Conservation (phyloP, 192 early-diverging fungal species). For the Coemansia sp. region DNA sequence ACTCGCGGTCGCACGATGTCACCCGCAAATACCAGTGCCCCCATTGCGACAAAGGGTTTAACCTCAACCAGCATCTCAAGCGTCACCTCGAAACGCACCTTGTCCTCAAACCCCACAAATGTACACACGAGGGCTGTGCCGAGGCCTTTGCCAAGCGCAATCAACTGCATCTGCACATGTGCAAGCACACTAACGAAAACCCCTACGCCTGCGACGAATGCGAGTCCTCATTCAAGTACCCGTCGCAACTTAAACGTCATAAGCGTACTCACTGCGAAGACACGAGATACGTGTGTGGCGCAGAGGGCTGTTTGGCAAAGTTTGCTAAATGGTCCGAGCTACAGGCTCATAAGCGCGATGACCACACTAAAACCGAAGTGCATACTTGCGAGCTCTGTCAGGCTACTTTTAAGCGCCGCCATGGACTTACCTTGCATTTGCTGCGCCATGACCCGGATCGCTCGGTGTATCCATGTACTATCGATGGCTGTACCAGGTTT, state of each 20-base stretch:
- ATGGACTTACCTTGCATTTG: slow-evolving; percentile 27
- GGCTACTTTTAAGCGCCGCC: slow-evolving; percentile 25
- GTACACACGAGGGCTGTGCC: slow-evolving; percentile 29
- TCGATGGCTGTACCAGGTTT: slow-evolving; percentile 40
- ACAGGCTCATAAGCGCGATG: slow-evolving; percentile 36
- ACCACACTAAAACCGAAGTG: slow-evolving; percentile 19
- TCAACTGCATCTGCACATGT: slow-evolving; percentile 48
- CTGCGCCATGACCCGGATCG: slow-evolving; percentile 37
- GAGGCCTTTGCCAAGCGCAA: slow-evolving; percentile 48
- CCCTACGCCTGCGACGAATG: slow-evolving; percentile 49
- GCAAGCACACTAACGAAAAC: slow-evolving; percentile 37
- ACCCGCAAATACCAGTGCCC: slow-evolving; percentile 30
- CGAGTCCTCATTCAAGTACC: slow-evolving; percentile 35
- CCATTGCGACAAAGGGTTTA: slow-evolving; percentile 39
- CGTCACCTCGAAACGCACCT: slow-evolving; percentile 52
- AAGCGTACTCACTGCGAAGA: slow-evolving; percentile 17
- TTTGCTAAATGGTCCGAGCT: slow-evolving; percentile 55
- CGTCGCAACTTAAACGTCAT: slow-evolving; percentile 46
- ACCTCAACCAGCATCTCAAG: slow-evolving; percentile 52
- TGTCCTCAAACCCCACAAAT: slow-evolving; percentile 29
- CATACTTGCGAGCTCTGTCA: slow-evolving; percentile 33
- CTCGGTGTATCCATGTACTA: slow-evolving; percentile 27
- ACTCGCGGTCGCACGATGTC: slow-evolving; percentile 21
- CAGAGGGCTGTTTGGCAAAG: slow-evolving; percentile 7
- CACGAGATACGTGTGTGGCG: slow-evolving; percentile 41